Evolutionary conservation across 106 monocot genomes (phyloP).

Genomic region (Posidonia australis): DNA sequence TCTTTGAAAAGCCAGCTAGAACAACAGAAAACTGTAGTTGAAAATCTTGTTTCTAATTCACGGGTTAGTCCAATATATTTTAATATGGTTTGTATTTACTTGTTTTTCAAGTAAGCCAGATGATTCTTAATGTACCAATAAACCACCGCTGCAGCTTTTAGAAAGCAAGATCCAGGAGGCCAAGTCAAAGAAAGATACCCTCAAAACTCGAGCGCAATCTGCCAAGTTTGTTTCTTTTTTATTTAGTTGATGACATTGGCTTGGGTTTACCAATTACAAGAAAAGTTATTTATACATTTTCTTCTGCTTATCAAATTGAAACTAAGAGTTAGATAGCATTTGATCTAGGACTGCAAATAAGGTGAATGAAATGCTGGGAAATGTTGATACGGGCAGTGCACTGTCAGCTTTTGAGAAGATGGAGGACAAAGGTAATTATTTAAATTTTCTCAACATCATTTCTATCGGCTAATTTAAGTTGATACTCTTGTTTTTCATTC

Average conservation of each 20-base stretch:
- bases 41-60: constrained; percentile 87
- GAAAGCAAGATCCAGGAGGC: constrained; percentile 98
- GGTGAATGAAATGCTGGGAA: constrained; percentile 94
- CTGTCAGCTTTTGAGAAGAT: constrained; percentile 99
- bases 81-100: neutral
- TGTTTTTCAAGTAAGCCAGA: neutral
- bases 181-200: constrained; percentile 92
- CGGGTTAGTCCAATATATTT: constrained; percentile 26
- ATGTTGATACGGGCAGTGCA: constrained; percentile 91
- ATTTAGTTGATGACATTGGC: neutral
- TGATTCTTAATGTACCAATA: neutral
- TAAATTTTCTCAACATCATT: neutral
- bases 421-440: constrained; percentile 60
- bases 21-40: constrained; percentile 88
- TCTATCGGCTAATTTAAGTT: neutral
- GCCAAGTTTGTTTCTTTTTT: constrained; percentile 55
- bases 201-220: constrained; percentile 95
- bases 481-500: no score
- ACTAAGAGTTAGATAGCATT: constrained; percentile 1
- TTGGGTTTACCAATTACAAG: neutral
- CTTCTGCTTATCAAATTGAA: neutral
- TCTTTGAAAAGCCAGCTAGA: constrained; percentile 82
- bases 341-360: constrained; percentile 81
- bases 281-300: neutral
- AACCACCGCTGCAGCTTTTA: constrained; percentile 43